These are phyloP conservation scores for Peniophora sp. DNA, from an alignment of 1,284 basidiomycete genomes.

Conservation along the genomic window DNA sequence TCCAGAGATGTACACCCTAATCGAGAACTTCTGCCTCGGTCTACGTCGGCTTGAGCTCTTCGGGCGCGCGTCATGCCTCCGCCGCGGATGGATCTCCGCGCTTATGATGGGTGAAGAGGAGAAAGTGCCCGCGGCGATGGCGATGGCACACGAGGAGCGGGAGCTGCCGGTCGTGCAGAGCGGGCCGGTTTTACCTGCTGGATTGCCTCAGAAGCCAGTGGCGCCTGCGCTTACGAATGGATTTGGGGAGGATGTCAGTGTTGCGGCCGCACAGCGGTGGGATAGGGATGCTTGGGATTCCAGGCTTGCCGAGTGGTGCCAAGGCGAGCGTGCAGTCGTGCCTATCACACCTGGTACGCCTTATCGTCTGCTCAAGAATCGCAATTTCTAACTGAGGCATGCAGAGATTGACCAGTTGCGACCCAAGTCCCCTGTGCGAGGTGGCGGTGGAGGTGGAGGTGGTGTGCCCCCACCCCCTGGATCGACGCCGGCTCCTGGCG, in stretches of 20 bases:
- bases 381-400: no score
- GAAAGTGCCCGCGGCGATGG: conserved; percentile 27
- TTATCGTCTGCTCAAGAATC: conserved; percentile 11
- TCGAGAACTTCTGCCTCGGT: conserved; percentile 98
- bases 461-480: not conserved
- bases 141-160: conserved; percentile 2
- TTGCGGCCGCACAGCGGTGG: conserved; percentile 34
- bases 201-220: conserved; percentile 7
- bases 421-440: conserved; percentile 75
- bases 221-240: conserved; percentile 16
- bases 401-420: conserved; percentile 78
- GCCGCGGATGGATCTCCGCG: conserved; percentile 91
- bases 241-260: conserved; percentile 31
- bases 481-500: conserved; percentile 1
- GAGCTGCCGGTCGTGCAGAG: not conserved
- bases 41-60: conserved; percentile 89
- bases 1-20: conserved; percentile 89
- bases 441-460: conserved; percentile 17
- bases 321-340: conserved; percentile 48
- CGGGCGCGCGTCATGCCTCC: conserved; percentile 63
- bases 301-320: conserved; percentile 33
- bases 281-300: conserved; percentile 52
- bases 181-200: not conserved
- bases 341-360: conserved; percentile 46
- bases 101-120: conserved; percentile 59